Evolutionary conservation across 768 basidiomycete species (phyloP).

Genomic region (Lactarius sp.): DNA sequence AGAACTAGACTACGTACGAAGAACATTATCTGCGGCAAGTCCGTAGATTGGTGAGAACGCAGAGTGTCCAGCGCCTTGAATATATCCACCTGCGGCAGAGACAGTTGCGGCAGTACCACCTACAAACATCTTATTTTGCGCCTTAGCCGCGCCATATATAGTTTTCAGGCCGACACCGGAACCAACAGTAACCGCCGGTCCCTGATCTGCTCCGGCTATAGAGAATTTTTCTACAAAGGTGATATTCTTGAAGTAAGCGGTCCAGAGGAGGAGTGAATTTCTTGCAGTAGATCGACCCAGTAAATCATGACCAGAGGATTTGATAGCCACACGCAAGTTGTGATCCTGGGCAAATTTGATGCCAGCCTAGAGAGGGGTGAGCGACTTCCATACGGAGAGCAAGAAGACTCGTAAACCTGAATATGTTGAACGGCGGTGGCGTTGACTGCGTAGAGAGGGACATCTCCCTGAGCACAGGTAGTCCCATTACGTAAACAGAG

Average conservation of each 20-base stretch:
- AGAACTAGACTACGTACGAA: slow-evolving; percentile 17
- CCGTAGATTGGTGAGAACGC: slow-evolving; percentile 26
- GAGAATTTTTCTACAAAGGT: background rate
- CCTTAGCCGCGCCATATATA: too few relatives aligned
- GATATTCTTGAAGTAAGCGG: slow-evolving; percentile 12
- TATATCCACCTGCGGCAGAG: slow-evolving; percentile 26
- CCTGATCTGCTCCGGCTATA: too few relatives aligned
- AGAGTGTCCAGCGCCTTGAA: slow-evolving; percentile 29
- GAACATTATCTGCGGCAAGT: slow-evolving; percentile 29
- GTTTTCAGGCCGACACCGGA: too few relatives aligned
- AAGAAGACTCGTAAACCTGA: background rate
- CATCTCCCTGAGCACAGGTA: slow-evolving; percentile 18
- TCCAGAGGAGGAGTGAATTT: too few relatives aligned
- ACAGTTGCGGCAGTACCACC: too few relatives aligned
- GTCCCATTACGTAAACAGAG: background rate
- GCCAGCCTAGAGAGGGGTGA: too few relatives aligned
- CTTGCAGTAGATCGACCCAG: background rate
- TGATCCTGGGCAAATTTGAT: too few relatives aligned
- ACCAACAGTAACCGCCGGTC: slow-evolving; percentile 15
- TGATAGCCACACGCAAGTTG: too few relatives aligned
- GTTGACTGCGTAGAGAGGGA: slow-evolving; percentile 4
- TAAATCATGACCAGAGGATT: too few relatives aligned
- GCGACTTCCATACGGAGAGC: too few relatives aligned
- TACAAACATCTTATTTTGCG: too few relatives aligned
- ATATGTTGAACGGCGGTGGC: too few relatives aligned